Base-by-base conservation (phyloP, 768 basidiomycete species). In the Rhodotorula graminis region DNA sequence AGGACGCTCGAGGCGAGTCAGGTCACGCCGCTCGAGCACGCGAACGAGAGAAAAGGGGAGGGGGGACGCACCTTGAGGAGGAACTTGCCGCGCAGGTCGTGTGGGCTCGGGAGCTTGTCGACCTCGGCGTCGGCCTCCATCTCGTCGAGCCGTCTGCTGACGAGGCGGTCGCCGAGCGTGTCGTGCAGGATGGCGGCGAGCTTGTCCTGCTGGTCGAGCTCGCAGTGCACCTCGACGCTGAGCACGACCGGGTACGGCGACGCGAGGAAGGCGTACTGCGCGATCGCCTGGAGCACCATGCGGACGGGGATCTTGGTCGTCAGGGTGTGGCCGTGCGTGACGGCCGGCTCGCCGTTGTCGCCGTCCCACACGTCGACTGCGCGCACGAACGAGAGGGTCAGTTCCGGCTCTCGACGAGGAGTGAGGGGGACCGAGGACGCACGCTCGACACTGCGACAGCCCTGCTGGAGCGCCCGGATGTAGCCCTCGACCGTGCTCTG, bases 401-500 rank as follows among this genome's bases (percentile, higher is more conserved):
- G 60, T 23, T 10, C 5, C 23, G 1, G 21, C 2, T 40, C 25
- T 16, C n/a, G 33, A 11, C 47, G 63, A 27, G 37, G 33, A 37
- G 52, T 2, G 47, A 10, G 19, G 8, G 46, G 12, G 0, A 19
- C 3, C 8, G 4, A n/a, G n/a, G n/a, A 85, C 90, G 75, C 77
- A 93, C 94, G 81, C 81, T 98, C 94, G 42, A 98, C 94, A 67
- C 90, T 92, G n/a, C 94, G 86, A 80, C 93, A 95, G 49, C 91
- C 87, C 62, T 90, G 90, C 55, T 96, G 83, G 53, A 97, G 82
- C 1, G 93, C 93, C 0, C 95, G 85, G 67, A 97, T 93, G 80
- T 98, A 98, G 0, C 95, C 87, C 78, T 96, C 94, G 40, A 92
- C 87, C 0, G 93, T 93, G 72, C 90, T 92, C 44, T 89, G 87